Percentiles rank a stretch among this genome's conserved stretches.
phyloP scores from a whole-genome alignment of 2,329 filamentous ascomycete genomes.

The Monilinia polystroma region DNA sequence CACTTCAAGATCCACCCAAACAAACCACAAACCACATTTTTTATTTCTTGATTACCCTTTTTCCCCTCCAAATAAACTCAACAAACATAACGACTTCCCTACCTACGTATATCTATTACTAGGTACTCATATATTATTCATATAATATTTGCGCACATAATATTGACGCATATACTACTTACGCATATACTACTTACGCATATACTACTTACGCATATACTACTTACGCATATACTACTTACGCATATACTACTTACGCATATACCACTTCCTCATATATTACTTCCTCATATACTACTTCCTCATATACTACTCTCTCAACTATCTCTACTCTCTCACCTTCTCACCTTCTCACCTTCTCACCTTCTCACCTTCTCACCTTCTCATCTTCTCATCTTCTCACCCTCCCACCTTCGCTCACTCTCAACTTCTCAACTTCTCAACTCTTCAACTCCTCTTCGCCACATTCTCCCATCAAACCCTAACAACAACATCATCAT shows the following conservation, averaged over 20 bases:
- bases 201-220: too few relatives aligned
- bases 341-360: not conserved
- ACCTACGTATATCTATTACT: too few relatives aligned
- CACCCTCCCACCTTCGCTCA: not conserved
- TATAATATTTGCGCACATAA: too few relatives aligned
- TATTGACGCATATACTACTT: too few relatives aligned
- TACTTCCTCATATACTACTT: too few relatives aligned
- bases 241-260: too few relatives aligned
- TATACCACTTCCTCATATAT: too few relatives aligned
- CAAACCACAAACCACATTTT: slow-evolving; percentile 1
- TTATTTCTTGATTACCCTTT: slow-evolving; percentile 13
- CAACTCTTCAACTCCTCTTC: not conserved
- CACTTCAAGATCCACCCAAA: too few relatives aligned
- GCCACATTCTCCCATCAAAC: slow-evolving; percentile 4
- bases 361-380: not conserved
- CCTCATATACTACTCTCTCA: not conserved
- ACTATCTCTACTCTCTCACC: not conserved
- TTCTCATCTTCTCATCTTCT: not conserved
- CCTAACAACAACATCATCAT: not conserved
- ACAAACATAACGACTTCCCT: too few relatives aligned
- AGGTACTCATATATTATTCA: too few relatives aligned
- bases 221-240: too few relatives aligned
- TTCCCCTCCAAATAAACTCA: not conserved
- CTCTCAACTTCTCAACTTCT: not conserved
- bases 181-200: too few relatives aligned